These are phyloP conservation scores for Crithidia thermophila DNA, from an alignment of 208 protist genomes.

Conservation along the genomic window DNA sequence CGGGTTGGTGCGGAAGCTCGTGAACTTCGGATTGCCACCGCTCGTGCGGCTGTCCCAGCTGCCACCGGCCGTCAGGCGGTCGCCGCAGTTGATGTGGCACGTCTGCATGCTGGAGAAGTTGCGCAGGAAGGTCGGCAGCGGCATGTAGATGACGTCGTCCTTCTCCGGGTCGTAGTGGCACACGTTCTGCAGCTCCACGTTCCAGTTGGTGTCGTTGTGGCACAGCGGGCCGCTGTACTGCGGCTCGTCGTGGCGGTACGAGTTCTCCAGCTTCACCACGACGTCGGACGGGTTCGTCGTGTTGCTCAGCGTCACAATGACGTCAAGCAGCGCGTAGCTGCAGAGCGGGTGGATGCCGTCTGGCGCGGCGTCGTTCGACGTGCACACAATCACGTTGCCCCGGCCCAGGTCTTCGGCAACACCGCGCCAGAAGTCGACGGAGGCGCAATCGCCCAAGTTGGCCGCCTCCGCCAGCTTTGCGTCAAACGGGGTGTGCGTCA, in stretches of 20 bases:
- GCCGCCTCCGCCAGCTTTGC: slow-evolving; percentile 69
- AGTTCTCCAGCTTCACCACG: slow-evolving; percentile 75
- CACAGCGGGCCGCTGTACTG: slow-evolving; percentile 69
- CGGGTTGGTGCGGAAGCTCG: slow-evolving; percentile 87
- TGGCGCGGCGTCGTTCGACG: slow-evolving; percentile 52
- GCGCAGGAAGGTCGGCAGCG: slow-evolving; percentile 73
- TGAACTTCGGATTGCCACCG: slow-evolving; percentile 83
- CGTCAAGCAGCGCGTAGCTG: slow-evolving; percentile 74
- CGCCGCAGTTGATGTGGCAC: slow-evolving; percentile 89
- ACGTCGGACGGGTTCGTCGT: slow-evolving; percentile 58
- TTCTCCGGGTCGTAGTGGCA: slow-evolving; percentile 55
- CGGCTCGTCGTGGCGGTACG: slow-evolving; percentile 49
- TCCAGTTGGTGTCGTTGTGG: slow-evolving; percentile 64
- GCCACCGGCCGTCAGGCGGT: slow-evolving; percentile 64
- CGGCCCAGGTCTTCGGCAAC: slow-evolving; percentile 59
- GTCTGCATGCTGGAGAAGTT: slow-evolving; percentile 83
- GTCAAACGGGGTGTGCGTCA: slow-evolving; percentile 77
- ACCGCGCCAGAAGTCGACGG: slow-evolving; percentile 70
- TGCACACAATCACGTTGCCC: slow-evolving; percentile 79
- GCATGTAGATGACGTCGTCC: slow-evolving; percentile 68
- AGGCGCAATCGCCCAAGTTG: slow-evolving; percentile 63
- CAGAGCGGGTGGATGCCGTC: slow-evolving; percentile 84
- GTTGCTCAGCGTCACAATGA: slow-evolving; percentile 62
- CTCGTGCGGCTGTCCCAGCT: slow-evolving; percentile 62
- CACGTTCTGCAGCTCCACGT: slow-evolving; percentile 52